A percentile compares a stretch with the other conserved stretches of the same genome.
Conservation (phyloP, 176 grass and related monocot genomes). For the Thalia dealbata region DNA sequence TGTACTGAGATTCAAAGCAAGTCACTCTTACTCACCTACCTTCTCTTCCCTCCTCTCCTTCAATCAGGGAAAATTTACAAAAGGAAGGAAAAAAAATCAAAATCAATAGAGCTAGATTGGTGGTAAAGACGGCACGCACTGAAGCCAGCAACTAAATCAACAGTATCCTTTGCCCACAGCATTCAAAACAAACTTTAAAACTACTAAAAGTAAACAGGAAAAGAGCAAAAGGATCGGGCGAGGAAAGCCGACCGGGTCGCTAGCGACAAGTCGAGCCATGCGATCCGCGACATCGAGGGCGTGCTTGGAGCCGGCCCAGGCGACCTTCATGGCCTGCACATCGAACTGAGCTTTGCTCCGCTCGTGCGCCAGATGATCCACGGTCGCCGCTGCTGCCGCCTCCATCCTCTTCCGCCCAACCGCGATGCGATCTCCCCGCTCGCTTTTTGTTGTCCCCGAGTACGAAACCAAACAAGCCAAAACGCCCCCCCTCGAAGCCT, state of each 20-base stretch:
- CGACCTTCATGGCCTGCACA: slow-evolving; percentile 78
- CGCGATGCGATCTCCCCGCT: not conserved
- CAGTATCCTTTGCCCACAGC: not conserved
- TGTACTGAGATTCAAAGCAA: too few species aligned
- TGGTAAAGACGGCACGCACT: too few species aligned
- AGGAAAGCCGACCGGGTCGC: slow-evolving; percentile 53
- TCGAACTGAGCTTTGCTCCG: slow-evolving; percentile 60
- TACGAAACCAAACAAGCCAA: too few species aligned
- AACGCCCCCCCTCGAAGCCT: too few species aligned
- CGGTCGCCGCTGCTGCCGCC: slow-evolving; percentile 36
- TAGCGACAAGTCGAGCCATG: slow-evolving; percentile 80
- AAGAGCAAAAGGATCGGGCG: not conserved
- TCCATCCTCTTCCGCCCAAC: not conserved
- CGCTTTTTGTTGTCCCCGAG: slow-evolving; percentile 14
- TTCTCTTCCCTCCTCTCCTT: too few species aligned
- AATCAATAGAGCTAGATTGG: too few species aligned
- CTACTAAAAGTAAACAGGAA: not conserved
- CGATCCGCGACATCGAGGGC: slow-evolving; percentile 64
- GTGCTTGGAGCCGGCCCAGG: slow-evolving; percentile 88
- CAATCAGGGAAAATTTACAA: too few species aligned
- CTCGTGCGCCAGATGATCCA: slow-evolving; percentile 60
- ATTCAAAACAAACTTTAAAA: not conserved
- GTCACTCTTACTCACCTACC: too few species aligned
- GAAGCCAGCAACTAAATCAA: too few species aligned
- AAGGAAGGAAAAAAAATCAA: too few species aligned